phyloP scores from a whole-genome alignment of 1,284 basidiomycete species.

The Rhodotorula sp. region DNA sequence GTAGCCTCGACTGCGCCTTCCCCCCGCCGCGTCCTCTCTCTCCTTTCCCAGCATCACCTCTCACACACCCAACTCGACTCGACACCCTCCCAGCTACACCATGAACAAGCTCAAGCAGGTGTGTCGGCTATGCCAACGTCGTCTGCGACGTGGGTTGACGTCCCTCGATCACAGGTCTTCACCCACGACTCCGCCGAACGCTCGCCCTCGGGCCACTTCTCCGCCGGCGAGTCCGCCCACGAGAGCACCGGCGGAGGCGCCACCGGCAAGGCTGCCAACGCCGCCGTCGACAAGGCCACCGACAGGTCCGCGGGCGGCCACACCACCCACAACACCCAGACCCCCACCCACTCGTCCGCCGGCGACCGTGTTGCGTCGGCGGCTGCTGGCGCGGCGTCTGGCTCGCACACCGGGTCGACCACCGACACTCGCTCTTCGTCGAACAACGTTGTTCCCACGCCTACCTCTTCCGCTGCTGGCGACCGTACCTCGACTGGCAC shows the following conservation, averaged over 20 bases:
- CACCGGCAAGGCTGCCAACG: too few relatives aligned
- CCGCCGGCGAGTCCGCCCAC: neutral
- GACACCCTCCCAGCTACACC: neutral
- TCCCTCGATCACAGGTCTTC: conserved; percentile 21
- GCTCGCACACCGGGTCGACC: neutral
- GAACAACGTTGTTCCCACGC: too few relatives aligned
- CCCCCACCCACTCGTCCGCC: neutral
- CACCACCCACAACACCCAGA: neutral
- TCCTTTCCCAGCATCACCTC: conserved; percentile 1
- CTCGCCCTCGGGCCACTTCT: neutral
- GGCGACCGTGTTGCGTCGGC: conserved; percentile 3
- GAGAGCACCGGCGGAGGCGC: neutral
- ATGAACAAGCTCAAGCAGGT: conserved; percentile 28
- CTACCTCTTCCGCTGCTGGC: too few relatives aligned
- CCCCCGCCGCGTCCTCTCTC: neutral
- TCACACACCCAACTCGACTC: neutral
- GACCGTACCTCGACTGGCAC: neutral
- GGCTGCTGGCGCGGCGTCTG: neutral
- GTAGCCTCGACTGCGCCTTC: too few relatives aligned
- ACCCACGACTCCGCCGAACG: conserved; percentile 12
- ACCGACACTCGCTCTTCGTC: neutral
- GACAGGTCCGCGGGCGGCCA: neutral
- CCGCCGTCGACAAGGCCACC: too few relatives aligned
- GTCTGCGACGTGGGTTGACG: neutral
- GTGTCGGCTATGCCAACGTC: neutral